Conservation (phyloP, 2,329 filamentous ascomycete species). For the Tolypocladium ophioglossoides region DNA sequence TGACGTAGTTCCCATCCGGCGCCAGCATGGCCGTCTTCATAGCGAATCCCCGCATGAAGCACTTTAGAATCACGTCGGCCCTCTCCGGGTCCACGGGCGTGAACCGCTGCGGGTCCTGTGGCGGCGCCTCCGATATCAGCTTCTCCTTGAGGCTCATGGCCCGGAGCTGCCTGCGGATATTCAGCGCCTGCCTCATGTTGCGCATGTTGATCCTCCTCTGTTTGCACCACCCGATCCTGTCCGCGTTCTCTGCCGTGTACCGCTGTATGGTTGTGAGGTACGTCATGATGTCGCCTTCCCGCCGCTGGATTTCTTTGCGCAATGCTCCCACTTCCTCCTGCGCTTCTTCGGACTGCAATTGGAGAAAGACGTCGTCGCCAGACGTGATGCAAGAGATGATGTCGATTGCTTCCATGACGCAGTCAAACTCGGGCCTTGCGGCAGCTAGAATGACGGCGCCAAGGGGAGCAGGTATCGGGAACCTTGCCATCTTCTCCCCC, state of each 20-base stretch:
- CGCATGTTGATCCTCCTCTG: constrained; percentile 44
- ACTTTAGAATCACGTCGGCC: constrained; percentile 44
- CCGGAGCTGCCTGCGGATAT: constrained; percentile 51
- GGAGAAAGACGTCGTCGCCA: constrained; percentile 52
- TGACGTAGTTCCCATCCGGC: constrained; percentile 51
- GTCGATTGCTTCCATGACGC: constrained; percentile 75
- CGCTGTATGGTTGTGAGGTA: constrained; percentile 53
- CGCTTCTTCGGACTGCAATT: constrained; percentile 46
- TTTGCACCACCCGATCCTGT: constrained; percentile 48
- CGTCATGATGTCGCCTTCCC: constrained; percentile 56
- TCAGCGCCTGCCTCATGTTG: constrained; percentile 52
- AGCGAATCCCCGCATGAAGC: constrained; percentile 52
- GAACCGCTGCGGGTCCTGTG: constrained; percentile 45
- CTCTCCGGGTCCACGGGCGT: constrained; percentile 41
- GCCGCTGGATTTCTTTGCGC: constrained; percentile 47
- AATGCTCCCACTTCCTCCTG: constrained; percentile 40
- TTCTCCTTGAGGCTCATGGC: constrained; percentile 42
- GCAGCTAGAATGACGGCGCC: constrained; percentile 78
- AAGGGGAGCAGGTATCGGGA: constrained; percentile 73
- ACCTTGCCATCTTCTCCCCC: constrained; percentile 67
- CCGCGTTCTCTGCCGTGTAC: constrained; percentile 44
- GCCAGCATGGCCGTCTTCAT: constrained; percentile 50
- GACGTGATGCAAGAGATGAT: constrained; percentile 58
- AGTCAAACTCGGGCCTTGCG: constrained; percentile 57
- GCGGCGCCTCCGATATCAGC: constrained; percentile 33